Base-by-base conservation (phyloP, 805 yeast species). In the Candida ficus region DNA sequence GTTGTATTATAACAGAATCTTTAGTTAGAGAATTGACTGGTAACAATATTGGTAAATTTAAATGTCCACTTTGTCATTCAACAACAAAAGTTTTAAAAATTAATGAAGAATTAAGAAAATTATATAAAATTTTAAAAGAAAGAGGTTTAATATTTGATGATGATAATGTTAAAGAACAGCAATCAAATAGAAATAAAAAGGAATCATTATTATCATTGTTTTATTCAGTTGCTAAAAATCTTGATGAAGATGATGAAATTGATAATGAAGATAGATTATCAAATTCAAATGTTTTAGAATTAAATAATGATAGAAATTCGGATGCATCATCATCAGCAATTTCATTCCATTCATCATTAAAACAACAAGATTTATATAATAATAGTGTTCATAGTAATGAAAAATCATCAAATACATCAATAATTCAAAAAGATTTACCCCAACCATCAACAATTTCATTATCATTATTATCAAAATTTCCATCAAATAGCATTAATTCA, bases 1-100 rank as follows among this genome's bases (percentile, higher is more conserved):
- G 74, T 1, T 67, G 72, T 47, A 37, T 68, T 3, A 50, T 68
- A 5, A 63, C 71, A 2, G 64, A 62, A 27, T 39, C 39, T 5
- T 44, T 67, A 5, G 61, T 56, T 1, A 42, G 41, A 3, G 47
- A 49, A 17, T 38, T 64, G 17, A 26, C 30, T 7, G 31, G 16
- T 8, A n/a, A 21, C 7, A 35, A 53, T 3, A 23, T 27, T 18
- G 54, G 32, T 41, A 52, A 23, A 29, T 43, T 41, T 26, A 38
- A 9, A 22, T 45, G 41, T 50, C 65, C 52, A 19, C 14, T 43
- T 1, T 56, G 60, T 27, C 44, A 43, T 13, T 31, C 40, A 11
- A 39, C 45, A 4, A 18, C 38, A 7, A 33, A 47, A 18, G 12
- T 44, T 2, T 21, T 38, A 22, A 44, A 42, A 2, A 41, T 36